phyloP scores from a whole-genome alignment of 2,329 filamentous ascomycete genomes.

The Aspergillus hortae region DNA sequence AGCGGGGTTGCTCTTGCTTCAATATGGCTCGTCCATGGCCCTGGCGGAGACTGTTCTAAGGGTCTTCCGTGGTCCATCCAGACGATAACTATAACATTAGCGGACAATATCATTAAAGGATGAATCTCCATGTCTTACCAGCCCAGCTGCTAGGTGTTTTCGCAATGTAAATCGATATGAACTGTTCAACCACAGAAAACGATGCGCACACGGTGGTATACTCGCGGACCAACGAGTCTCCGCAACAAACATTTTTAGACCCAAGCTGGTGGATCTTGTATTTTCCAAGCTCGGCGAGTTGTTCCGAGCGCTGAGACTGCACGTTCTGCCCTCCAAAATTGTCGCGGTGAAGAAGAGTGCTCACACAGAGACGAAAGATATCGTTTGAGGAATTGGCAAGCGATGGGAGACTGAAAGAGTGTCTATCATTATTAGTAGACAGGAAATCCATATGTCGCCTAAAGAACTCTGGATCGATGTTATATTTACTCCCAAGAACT shows the following conservation, averaged over 20 bases:
- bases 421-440: neutral
- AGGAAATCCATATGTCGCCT: constrained; percentile 3
- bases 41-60: neutral
- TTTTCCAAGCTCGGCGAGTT: neutral
- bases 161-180: neutral
- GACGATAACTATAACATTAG: neutral
- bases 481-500: constrained; percentile 4
- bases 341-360: constrained; percentile 2
- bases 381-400: constrained; percentile 2
- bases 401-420: constrained; percentile 2
- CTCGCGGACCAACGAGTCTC: constrained; percentile 5
- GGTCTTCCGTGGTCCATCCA: constrained; percentile 4
- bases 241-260: neutral
- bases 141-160: neutral
- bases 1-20: constrained; percentile 1
- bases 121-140: neutral
- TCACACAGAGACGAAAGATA: constrained; percentile 4
- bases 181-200: constrained; percentile 5
- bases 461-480: constrained; percentile 5
- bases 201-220: constrained; percentile 1
- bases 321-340: constrained; percentile 5
- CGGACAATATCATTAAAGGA: neutral
- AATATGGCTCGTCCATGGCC: constrained; percentile 3
- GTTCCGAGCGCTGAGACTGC: neutral
- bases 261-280: constrained; percentile 5